Percentiles rank a stretch among this genome's conserved stretches.
phyloP scores from a whole-genome alignment of 495 filamentous ascomycete genomes.

The Astrothelium macrocarpum region DNA sequence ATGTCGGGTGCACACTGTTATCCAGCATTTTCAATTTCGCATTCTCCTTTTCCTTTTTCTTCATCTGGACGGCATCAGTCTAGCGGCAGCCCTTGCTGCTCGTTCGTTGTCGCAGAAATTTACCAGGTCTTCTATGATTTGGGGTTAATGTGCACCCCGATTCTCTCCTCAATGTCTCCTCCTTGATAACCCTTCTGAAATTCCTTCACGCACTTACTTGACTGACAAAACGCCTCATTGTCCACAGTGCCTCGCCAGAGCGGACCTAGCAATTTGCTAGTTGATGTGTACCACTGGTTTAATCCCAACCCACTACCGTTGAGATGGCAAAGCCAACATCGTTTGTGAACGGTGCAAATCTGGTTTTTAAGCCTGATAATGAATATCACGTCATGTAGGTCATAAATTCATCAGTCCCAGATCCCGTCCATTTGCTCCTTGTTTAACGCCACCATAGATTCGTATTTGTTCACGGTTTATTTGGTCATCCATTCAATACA shows the following conservation, averaged over 20 bases:
- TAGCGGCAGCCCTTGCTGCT: neutral
- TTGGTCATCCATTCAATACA: neutral
- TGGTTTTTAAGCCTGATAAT: neutral
- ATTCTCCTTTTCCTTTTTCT: neutral
- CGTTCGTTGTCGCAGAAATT: neutral
- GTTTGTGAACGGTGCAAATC: neutral
- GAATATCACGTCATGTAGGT: neutral
- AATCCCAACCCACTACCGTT: neutral
- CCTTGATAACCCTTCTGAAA: too few relatives aligned
- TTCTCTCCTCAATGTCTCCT: too few relatives aligned
- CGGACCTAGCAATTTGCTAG: too few relatives aligned
- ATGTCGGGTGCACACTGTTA: neutral
- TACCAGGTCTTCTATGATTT: neutral
- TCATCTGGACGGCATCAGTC: neutral
- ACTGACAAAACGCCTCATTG: too few relatives aligned
- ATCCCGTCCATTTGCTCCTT: neutral
- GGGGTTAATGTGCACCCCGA: neutral
- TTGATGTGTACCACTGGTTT: neutral
- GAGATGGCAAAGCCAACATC: neutral
- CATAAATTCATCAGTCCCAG: neutral
- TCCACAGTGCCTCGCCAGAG: too few relatives aligned
- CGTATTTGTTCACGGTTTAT: neutral
- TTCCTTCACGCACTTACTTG: too few relatives aligned
- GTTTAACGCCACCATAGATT: neutral
- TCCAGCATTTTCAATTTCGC: neutral